Evolutionary conservation across 768 basidiomycete genomes (phyloP).

Genomic region (Boletellus ananas): DNA sequence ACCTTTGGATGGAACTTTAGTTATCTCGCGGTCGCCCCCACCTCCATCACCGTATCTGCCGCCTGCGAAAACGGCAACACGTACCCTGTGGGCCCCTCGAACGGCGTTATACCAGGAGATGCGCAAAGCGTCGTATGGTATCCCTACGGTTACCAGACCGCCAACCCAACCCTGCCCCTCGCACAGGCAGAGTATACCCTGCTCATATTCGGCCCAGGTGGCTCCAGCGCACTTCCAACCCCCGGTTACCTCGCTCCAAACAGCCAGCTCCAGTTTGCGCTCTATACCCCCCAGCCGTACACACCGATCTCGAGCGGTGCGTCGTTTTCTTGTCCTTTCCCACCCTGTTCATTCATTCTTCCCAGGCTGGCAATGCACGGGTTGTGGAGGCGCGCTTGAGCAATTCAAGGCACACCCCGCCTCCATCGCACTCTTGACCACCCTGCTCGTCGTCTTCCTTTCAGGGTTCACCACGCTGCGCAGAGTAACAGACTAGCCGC

Average conservation of each 20-base stretch:
- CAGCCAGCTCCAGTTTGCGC: slow-evolving; percentile 50
- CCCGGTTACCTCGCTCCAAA: slow-evolving; percentile 56
- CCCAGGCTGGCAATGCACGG: slow-evolving; percentile 28
- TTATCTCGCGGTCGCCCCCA: slow-evolving; percentile 49
- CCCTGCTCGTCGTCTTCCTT: slow-evolving; percentile 29
- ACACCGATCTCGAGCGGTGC: slow-evolving; percentile 48
- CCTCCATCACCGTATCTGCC: slow-evolving; percentile 57
- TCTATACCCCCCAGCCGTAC: slow-evolving; percentile 59
- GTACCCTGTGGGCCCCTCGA: slow-evolving; percentile 58
- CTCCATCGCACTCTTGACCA: slow-evolving; percentile 31
- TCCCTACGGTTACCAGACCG: slow-evolving; percentile 50
- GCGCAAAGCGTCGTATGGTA: slow-evolving; percentile 57
- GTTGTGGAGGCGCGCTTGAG: slow-evolving; percentile 30
- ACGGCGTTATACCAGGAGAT: slow-evolving; percentile 49
- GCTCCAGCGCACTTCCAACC: slow-evolving; percentile 43
- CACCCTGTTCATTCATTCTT: not conserved
- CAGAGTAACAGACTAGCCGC: slow-evolving; percentile 25
- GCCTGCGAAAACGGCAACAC: slow-evolving; percentile 66
- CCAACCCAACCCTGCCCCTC: slow-evolving; percentile 50
- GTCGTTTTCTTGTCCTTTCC: not conserved
- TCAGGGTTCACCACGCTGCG: slow-evolving; percentile 35
- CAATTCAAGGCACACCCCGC: slow-evolving; percentile 32
- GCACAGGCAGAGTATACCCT: slow-evolving; percentile 60
- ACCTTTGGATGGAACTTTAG: slow-evolving; percentile 77
- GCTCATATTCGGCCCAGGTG: slow-evolving; percentile 52